phyloP scores from a whole-genome alignment of 768 basidiomycete species.

The Termitomyces sp. region DNA sequence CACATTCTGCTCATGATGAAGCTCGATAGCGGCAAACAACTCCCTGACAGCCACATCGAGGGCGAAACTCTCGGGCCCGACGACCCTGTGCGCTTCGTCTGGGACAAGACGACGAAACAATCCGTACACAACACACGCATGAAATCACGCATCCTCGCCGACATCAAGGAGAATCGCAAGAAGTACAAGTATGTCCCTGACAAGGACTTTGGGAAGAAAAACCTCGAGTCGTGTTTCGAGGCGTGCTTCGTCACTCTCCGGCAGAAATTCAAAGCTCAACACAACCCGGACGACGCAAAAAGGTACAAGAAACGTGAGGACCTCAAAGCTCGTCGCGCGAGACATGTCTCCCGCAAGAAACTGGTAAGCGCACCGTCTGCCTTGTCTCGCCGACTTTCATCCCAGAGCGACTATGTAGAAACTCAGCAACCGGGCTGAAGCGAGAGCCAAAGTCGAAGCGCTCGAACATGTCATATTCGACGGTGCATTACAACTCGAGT shows the following conservation, averaged over 20 bases:
- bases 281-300: conserved; percentile 10
- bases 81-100: conserved; percentile 70
- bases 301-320: conserved; percentile 48
- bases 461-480: conserved; percentile 67
- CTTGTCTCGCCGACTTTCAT: background rate
- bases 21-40: conserved; percentile 45
- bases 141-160: conserved; percentile 58
- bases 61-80: conserved; percentile 36
- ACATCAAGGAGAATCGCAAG: conserved; percentile 51
- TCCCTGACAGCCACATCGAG: conserved; percentile 62
- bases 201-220: conserved; percentile 61
- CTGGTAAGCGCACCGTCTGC: conserved; percentile 36
- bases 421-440: conserved; percentile 58
- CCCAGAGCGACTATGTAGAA: conserved; percentile 44
- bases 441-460: conserved; percentile 43
- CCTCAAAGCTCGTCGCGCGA: conserved; percentile 53
- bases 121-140: conserved; percentile 70
- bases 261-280: conserved; percentile 61
- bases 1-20: conserved; percentile 62
- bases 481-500: conserved; percentile 65
- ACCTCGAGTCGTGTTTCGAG: conserved; percentile 59
- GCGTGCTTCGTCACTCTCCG: conserved; percentile 66
- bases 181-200: conserved; percentile 60
- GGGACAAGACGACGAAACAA: conserved; percentile 74
- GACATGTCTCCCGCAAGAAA: conserved; percentile 59